Percentiles rank a stretch among this genome's conserved stretches.
Evolutionary conservation across 306 rosid genomes (phyloP).

Genomic region (Quercus dentata): DNA sequence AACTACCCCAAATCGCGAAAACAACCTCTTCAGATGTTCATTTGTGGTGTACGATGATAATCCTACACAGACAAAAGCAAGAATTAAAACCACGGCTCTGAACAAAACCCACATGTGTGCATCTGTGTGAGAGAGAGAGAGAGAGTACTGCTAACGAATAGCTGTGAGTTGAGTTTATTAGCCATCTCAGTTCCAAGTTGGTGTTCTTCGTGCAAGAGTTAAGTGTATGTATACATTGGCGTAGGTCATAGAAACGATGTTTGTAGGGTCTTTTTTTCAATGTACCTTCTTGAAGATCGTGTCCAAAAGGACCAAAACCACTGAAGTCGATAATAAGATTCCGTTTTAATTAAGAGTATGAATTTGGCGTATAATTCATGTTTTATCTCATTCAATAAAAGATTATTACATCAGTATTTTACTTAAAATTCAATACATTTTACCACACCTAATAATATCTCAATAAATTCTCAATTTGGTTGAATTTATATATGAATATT

Average conservation of each 20-base stretch:
- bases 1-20: slow-evolving; percentile 63
- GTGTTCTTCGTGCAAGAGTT: background rate
- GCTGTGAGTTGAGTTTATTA: slow-evolving; percentile 36
- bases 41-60: slow-evolving; percentile 52
- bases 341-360: too few species aligned
- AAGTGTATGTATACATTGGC: too few species aligned
- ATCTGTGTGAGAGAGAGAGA: slow-evolving; percentile 3
- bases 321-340: too few species aligned
- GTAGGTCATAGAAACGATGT: too few species aligned
- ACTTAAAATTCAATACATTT: too few species aligned
- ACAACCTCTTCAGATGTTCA: slow-evolving; percentile 41
- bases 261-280: too few species aligned
- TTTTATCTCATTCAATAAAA: too few species aligned
- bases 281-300: too few species aligned
- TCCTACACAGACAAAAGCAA: slow-evolving; percentile 38
- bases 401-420: rapidly evolving
- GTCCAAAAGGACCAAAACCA: too few species aligned
- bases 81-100: background rate
- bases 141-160: slow-evolving; percentile 55
- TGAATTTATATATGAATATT: too few species aligned
- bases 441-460: rapidly evolving
- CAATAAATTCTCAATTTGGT: too few species aligned
- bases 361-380: too few species aligned
- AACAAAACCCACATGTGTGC: background rate
- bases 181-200: slow-evolving; percentile 34